These are phyloP conservation scores for Pleurozium schreberi DNA, from an alignment of 225 moss, liverwort and hornwort genomes.

Conservation along the genomic window DNA sequence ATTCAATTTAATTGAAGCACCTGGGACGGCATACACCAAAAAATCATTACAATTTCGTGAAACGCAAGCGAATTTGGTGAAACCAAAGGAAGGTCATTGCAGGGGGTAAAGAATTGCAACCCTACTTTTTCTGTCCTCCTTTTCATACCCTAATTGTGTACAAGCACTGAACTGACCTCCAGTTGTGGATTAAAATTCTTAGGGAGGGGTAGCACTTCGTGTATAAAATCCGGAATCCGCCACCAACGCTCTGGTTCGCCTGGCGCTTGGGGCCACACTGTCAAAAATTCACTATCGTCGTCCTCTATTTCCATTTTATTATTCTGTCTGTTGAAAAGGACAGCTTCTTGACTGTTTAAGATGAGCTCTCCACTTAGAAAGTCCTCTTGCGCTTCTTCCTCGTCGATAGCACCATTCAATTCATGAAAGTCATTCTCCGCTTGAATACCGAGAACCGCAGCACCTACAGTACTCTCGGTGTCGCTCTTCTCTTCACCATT, in stretches of 20 bases:
- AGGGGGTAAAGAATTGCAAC: neutral
- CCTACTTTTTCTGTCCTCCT: neutral
- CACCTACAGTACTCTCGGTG: neutral
- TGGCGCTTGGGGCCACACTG: neutral
- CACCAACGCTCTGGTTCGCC: slow-evolving; percentile 32
- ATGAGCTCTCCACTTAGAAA: neutral
- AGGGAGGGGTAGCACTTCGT: slow-evolving; percentile 25
- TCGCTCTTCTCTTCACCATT: neutral
- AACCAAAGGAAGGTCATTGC: neutral
- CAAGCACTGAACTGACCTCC: slow-evolving; percentile 5
- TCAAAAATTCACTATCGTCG: neutral
- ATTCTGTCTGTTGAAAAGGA: neutral
- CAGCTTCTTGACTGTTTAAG: neutral
- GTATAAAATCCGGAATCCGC: slow-evolving; percentile 31
- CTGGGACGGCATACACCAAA: neutral
- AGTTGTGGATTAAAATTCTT: slow-evolving; percentile 18
- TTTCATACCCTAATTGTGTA: neutral
- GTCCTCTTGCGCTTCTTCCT: neutral
- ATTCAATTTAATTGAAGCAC: neutral
- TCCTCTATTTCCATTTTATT: neutral
- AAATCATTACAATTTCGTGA: neutral
- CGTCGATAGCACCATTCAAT: neutral
- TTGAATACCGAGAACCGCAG: neutral
- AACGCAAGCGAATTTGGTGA: neutral
- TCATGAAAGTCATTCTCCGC: neutral